These are phyloP conservation scores for Tripterygium wilfordii DNA, from an alignment of 177 flowering plant genomes.

Conservation along the genomic window DNA sequence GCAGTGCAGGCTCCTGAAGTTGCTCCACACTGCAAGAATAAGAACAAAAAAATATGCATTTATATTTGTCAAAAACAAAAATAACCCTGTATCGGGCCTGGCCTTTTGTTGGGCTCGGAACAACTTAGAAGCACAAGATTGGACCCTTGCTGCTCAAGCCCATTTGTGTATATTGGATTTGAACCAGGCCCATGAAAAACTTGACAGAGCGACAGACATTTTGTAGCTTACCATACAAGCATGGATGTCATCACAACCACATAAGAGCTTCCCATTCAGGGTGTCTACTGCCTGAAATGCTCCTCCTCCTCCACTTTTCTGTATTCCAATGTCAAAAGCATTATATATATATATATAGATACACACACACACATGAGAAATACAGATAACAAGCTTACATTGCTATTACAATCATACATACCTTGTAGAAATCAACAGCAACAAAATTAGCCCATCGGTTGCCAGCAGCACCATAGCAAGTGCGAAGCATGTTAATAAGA, in stretches of 20 bases:
- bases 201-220: too few species aligned
- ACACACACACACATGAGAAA: background rate
- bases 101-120: too few species aligned
- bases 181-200: too few species aligned
- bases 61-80: too few species aligned
- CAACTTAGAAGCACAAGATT: too few species aligned
- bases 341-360: background rate
- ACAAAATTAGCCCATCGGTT: slow-evolving; percentile 52
- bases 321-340: slow-evolving; percentile 8
- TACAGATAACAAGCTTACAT: background rate
- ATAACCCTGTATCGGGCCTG: too few species aligned
- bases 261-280: slow-evolving; percentile 58
- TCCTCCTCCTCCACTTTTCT: slow-evolving; percentile 89
- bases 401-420: slow-evolving; percentile 1
- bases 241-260: slow-evolving; percentile 67
- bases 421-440: slow-evolving; percentile 52
- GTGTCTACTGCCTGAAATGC: slow-evolving; percentile 65
- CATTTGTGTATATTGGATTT: too few species aligned
- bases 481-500: slow-evolving; percentile 23
- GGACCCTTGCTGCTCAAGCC: too few species aligned
- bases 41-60: slow-evolving; percentile 57
- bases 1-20: slow-evolving; percentile 34
- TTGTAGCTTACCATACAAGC: slow-evolving; percentile 49
- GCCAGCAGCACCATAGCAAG: slow-evolving; percentile 37
- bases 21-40: slow-evolving; percentile 35